phyloP scores from a whole-genome alignment of 2,329 filamentous ascomycete genomes.

The Pyrenophora seminiperda region DNA sequence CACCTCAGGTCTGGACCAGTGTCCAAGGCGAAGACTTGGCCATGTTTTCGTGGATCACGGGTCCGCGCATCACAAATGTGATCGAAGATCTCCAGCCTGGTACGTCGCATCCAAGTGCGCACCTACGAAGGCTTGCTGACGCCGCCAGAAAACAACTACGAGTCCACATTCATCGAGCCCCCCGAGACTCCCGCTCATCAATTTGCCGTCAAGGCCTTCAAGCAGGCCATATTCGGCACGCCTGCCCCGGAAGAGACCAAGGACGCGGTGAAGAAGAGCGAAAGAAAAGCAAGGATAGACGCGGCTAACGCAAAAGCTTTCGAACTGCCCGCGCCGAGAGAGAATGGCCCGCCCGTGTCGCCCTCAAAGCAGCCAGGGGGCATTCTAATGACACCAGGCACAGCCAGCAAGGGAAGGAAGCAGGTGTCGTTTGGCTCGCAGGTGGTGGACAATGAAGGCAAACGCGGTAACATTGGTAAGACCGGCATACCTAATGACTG shows the following conservation, averaged over 20 bases:
- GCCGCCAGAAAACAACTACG: slow-evolving; percentile 36
- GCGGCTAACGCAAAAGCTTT: slow-evolving; percentile 31
- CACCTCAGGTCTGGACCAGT: not conserved
- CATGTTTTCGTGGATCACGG: slow-evolving; percentile 50
- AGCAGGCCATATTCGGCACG: slow-evolving; percentile 68
- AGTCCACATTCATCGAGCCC: slow-evolving; percentile 57
- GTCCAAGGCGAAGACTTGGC: not conserved
- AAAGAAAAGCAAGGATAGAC: slow-evolving; percentile 35
- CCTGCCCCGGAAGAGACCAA: slow-evolving; percentile 58
- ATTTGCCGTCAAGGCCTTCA: slow-evolving; percentile 70
- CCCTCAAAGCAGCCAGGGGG: slow-evolving; percentile 63
- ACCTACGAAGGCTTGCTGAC: slow-evolving; percentile 17
- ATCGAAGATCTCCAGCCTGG: slow-evolving; percentile 46
- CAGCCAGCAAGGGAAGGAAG: slow-evolving; percentile 61
- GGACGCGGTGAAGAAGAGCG: slow-evolving; percentile 28
- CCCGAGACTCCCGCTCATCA: slow-evolving; percentile 69
- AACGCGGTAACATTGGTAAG: slow-evolving; percentile 53
- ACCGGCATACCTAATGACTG: slow-evolving; percentile 55
- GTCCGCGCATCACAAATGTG: slow-evolving; percentile 45
- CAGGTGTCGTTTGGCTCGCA: slow-evolving; percentile 65
- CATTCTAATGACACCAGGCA: slow-evolving; percentile 68
- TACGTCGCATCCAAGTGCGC: slow-evolving; percentile 17
- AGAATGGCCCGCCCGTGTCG: slow-evolving; percentile 44
- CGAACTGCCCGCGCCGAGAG: slow-evolving; percentile 27
- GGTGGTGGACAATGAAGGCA: slow-evolving; percentile 62